A percentile compares a stretch with the other conserved stretches of the same genome.
phyloP scores from a whole-genome alignment of 2,329 filamentous ascomycete genomes.

The Davidsoniella australis region DNA sequence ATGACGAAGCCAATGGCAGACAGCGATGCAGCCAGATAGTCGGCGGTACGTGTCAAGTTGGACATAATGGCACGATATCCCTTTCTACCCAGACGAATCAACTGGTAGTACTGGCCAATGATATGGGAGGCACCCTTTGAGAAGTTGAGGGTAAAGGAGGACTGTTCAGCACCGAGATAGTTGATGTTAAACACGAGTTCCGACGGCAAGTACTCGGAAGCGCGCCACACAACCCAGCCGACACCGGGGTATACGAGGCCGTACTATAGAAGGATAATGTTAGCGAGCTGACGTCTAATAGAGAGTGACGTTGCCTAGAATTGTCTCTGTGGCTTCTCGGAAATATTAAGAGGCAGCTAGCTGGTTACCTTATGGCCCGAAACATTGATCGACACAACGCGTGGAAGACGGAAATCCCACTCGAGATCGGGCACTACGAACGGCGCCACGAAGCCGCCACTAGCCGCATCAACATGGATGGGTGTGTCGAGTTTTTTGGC shows the following conservation, averaged over 20 bases:
- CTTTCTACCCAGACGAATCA: constrained; percentile 84
- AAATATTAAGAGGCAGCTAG: neutral
- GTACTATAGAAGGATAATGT: constrained; percentile 23
- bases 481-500: constrained; percentile 60
- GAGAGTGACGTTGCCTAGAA: neutral
- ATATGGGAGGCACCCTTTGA: constrained; percentile 88
- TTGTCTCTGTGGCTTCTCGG: neutral
- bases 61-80: constrained; percentile 88
- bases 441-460: constrained; percentile 81
- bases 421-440: constrained; percentile 70
- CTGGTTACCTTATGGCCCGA: constrained; percentile 62
- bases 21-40: constrained; percentile 65
- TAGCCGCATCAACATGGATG: constrained; percentile 88
- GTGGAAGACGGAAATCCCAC: constrained; percentile 85
- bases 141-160: constrained; percentile 94
- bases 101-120: constrained; percentile 93
- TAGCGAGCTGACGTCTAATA: neutral
- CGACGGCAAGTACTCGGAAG: constrained; percentile 65
- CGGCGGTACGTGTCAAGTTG: constrained; percentile 76
- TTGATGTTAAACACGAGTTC: constrained; percentile 99
- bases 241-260: constrained; percentile 71
- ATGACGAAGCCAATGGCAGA: constrained; percentile 67
- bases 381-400: constrained; percentile 84
- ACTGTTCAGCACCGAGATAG: constrained; percentile 89
- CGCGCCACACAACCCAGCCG: constrained; percentile 84